Conservation (phyloP, 805 yeast species). For the Ascoidea asiatica region DNA sequence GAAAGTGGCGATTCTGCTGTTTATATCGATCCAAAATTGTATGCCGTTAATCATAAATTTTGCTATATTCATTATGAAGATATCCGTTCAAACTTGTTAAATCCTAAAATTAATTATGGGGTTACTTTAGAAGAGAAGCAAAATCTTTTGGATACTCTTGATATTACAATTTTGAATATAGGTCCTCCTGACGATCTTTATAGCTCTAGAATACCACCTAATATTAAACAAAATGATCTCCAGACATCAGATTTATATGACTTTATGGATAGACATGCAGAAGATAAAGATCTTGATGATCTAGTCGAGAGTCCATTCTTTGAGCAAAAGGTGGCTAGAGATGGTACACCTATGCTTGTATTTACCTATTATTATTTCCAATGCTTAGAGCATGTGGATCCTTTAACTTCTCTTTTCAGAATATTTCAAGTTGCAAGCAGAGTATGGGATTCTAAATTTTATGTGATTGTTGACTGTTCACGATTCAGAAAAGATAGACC, state of each 20-base stretch:
- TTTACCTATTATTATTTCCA: conserved; percentile 29
- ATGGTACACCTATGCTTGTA: conserved; percentile 59
- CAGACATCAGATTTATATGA: conserved; percentile 45
- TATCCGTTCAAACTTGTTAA: neutral
- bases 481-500: conserved; percentile 24
- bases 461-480: conserved; percentile 56
- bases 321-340: conserved; percentile 50
- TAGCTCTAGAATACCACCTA: conserved; percentile 42
- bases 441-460: conserved; percentile 58
- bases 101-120: neutral
- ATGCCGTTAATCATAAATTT: neutral
- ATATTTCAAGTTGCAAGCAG: conserved; percentile 55
- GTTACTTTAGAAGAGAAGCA: neutral
- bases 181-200: conserved; percentile 50
- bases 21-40: too few relatives aligned
- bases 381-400: conserved; percentile 4
- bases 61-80: neutral
- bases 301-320: conserved; percentile 32
- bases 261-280: conserved; percentile 52
- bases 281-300: conserved; percentile 33
- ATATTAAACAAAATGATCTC: conserved; percentile 34
- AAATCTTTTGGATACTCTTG: conserved; percentile 2
- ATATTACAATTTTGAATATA: conserved; percentile 24
- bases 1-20: neutral
- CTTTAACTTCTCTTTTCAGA: conserved; percentile 20